Conservation (phyloP, 495 filamentous ascomycete genomes). For the Astrothelium macrocarpum region DNA sequence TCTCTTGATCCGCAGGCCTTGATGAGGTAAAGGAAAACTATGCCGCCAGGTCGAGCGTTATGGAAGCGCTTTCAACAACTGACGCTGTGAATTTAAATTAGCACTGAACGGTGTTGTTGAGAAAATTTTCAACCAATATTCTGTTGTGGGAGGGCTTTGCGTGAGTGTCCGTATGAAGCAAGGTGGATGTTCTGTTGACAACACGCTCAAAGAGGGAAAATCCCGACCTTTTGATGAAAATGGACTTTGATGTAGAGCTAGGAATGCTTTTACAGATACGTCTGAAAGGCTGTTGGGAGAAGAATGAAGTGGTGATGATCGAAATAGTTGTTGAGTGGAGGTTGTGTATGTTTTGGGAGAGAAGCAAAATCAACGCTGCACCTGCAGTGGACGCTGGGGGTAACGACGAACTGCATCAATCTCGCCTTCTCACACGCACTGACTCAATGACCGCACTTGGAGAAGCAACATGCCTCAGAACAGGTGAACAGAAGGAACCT, state of each 20-base stretch:
- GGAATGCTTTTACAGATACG: not conserved
- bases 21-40: not conserved
- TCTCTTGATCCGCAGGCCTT: not conserved
- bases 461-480: not conserved
- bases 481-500: not conserved
- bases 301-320: not conserved
- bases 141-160: no score
- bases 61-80: no score
- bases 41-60: no score
- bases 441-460: not conserved
- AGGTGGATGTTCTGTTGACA: not conserved
- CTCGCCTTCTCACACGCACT: not conserved
- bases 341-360: not conserved
- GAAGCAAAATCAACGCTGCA: not conserved
- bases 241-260: not conserved
- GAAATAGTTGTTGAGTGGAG: not conserved
- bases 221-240: not conserved
- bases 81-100: no score
- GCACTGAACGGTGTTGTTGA: no score
- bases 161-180: no score
- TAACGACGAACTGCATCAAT: not conserved
- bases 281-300: not conserved
- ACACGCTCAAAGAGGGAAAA: not conserved
- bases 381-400: not conserved
- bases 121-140: no score